Evolutionary conservation across 1,139 yeast genomes (phyloP).

Genomic region (Protomyces gravidus): DNA sequence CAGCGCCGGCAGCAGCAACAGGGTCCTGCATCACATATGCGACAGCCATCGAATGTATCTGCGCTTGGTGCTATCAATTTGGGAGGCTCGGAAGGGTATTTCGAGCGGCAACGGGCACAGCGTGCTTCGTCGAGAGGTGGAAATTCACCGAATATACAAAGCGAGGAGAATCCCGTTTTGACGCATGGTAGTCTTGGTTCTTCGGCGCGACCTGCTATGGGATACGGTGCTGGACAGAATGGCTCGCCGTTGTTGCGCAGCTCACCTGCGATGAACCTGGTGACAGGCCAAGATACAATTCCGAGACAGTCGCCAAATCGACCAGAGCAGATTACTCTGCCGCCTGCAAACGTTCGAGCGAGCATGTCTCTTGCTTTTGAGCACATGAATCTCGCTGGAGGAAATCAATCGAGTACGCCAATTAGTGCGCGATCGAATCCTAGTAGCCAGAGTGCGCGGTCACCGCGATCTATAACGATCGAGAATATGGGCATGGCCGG

Average conservation of each 20-base stretch:
- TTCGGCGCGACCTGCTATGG: no score
- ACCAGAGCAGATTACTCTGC: constrained; percentile 18
- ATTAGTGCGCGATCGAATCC: not conserved
- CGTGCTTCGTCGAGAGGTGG: not conserved
- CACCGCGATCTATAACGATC: not conserved
- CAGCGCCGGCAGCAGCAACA: not conserved
- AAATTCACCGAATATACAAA: not conserved
- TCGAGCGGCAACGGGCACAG: not conserved
- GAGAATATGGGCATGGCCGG: not conserved
- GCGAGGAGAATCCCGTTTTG: not conserved
- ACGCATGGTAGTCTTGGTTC: constrained; percentile 18
- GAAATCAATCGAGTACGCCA: not conserved
- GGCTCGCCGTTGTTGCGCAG: not conserved
- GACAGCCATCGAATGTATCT: not conserved
- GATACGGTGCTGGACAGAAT: not conserved
- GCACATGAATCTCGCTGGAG: not conserved
- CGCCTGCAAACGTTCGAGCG: constrained; percentile 18
- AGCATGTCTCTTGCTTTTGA: constrained; percentile 23
- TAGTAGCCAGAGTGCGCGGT: not conserved
- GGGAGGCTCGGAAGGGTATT: not conserved
- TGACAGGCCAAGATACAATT: not conserved
- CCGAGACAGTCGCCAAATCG: not conserved
- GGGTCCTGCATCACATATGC: not conserved
- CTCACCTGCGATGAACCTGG: no score
- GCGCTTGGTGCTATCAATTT: not conserved